These are phyloP conservation scores for Populus hybrid DNA, from an alignment of 441 rosid species.

Conservation along the genomic window DNA sequence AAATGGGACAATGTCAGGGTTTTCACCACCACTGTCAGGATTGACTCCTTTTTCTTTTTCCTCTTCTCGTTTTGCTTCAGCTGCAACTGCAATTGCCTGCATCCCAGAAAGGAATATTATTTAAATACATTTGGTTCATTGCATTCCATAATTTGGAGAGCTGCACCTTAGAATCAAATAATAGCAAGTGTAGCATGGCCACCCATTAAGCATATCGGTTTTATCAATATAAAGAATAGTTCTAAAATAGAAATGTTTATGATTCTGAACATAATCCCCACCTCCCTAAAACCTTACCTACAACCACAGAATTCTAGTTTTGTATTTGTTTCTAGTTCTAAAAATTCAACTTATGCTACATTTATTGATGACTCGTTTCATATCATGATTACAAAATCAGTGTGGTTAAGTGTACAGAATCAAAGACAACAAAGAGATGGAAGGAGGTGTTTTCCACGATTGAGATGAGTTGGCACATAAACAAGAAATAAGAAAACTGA, in stretches of 20 bases:
- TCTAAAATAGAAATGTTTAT: background rate
- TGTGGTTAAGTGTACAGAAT: too few relatives aligned
- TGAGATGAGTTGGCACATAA: too few relatives aligned
- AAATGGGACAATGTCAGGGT: constrained; percentile 95
- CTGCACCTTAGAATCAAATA: background rate
- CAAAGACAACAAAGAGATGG: too few relatives aligned
- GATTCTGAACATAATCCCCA: background rate
- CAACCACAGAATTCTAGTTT: background rate
- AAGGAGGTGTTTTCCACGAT: too few relatives aligned
- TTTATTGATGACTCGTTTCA: too few relatives aligned
- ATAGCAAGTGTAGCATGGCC: background rate
- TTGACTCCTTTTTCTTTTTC: constrained; percentile 93
- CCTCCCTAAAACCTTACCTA: background rate
- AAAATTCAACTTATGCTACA: too few relatives aligned
- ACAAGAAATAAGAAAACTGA: too few relatives aligned
- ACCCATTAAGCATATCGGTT: background rate
- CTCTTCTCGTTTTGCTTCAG: constrained; percentile 93
- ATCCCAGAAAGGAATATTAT: constrained; percentile 17
- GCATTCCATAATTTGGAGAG: background rate
- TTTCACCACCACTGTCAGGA: constrained; percentile 69
- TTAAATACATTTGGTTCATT: constrained; percentile 9
- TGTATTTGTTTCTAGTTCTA: too few relatives aligned
- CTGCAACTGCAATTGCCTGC: constrained; percentile 83
- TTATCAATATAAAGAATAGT: background rate
- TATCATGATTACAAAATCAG: too few relatives aligned